Evolutionary conservation across 1,284 basidiomycete species (phyloP), one percentile per base, ranked within the genome.

Genomic region (Fomitopsis betulina): DNA sequence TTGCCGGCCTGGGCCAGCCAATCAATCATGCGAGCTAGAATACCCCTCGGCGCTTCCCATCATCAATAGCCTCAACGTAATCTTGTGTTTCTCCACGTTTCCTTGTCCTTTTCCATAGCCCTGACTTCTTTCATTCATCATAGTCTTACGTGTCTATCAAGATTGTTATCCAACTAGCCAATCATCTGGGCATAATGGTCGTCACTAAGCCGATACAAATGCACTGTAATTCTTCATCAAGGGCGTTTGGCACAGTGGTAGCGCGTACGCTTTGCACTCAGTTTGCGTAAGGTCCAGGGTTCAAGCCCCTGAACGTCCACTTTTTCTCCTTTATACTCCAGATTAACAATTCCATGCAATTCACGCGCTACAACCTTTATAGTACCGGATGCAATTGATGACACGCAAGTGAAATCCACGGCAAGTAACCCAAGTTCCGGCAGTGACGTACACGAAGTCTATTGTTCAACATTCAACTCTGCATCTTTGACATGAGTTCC

Each of bases 21-120:
- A 70, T 70, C 65, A 65, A 62, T 67, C 63, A 64, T 55, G 40
- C 32, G 54, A 61, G 64, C 66, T 67, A 67, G 63, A 67, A 65
- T 54, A 55, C 38, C 56, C 54, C 63, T 58, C 56, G 62, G 60
- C 59, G 57, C 58, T 58, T 51, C 58, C 57, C 54, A 53, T 56
- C 45, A 56, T 39, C 59, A 50, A 38, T 35, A 50, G 21, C 53
- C 25, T 58, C 21, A 51, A 55, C 42, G 58, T 58, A 52, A 53
- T 40, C 53, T 35, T 19, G 13, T 17, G 10, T 27, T n/a, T 45
- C 32, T 25, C n/a, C 45, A 47, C 49, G 52, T 39, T 50, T 50
- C 42, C 25, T 43, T 30, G 23, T 53, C 39, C 25, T 30, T 47
- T 47, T 47, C 45, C 45, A 47, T 6, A 13, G 23, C 23, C 23